Conservation (phyloP, 2,329 filamentous ascomycete species). For the Ascochyta fabae region DNA sequence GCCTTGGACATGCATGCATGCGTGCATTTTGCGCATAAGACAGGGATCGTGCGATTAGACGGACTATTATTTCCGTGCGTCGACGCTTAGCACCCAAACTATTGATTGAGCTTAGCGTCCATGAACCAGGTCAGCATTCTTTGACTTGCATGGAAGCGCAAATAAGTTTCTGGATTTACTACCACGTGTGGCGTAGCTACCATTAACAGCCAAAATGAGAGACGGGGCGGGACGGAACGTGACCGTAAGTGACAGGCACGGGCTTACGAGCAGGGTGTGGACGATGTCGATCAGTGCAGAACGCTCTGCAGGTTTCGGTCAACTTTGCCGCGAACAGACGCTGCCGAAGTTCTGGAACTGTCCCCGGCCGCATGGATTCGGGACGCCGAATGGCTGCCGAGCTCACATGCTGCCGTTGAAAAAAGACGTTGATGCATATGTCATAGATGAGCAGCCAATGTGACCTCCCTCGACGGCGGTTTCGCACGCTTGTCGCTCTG, state of each 20-base stretch:
- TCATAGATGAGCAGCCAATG: constrained; percentile 5
- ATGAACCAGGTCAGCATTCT: background rate
- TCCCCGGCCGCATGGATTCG: constrained; percentile 14
- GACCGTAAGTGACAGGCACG: constrained; percentile 15
- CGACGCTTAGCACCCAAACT: constrained; percentile 2
- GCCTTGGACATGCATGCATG: constrained; percentile 6
- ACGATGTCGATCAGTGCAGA: constrained; percentile 17
- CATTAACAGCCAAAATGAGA: constrained; percentile 6
- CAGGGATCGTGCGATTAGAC: constrained; percentile 8
- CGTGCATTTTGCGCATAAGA: constrained; percentile 9
- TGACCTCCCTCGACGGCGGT: constrained; percentile 8
- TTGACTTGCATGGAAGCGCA: background rate
- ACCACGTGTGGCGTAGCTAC: constrained; percentile 1
- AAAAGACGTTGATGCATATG: constrained; percentile 6
- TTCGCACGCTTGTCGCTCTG: constrained; percentile 10
- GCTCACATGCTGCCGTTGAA: background rate
- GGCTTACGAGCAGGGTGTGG: constrained; percentile 6
- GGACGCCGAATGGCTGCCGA: constrained; percentile 10
- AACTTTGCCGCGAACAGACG: constrained; percentile 12
- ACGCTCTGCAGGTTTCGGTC: constrained; percentile 9
- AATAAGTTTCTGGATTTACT: background rate
- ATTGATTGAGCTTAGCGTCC: background rate
- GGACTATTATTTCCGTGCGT: constrained; percentile 12
- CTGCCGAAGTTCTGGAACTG: constrained; percentile 16
- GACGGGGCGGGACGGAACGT: constrained; percentile 21